These are phyloP conservation scores for Fraxinus sp. DNA, from an alignment of 305 asterid genomes.

Conservation along the genomic window DNA sequence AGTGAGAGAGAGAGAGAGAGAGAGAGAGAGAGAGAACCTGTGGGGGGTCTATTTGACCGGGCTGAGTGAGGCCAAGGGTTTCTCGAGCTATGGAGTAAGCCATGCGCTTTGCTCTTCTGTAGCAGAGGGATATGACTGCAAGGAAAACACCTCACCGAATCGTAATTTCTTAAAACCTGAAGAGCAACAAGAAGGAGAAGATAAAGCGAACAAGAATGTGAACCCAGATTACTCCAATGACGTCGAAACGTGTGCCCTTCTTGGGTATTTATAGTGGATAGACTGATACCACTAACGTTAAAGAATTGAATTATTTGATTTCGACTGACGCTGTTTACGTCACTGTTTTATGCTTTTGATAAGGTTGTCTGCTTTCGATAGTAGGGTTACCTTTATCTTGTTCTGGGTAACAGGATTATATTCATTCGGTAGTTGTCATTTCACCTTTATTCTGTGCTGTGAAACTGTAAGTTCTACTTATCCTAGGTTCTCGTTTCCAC, in stretches of 20 bases:
- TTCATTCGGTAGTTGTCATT: no score
- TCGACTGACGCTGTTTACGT: neutral
- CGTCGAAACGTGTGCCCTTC: neutral
- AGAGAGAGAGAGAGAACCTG: conserved; percentile 42
- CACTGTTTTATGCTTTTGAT: neutral
- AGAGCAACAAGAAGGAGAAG: neutral
- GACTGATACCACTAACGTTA: neutral
- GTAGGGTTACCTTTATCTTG: no score
- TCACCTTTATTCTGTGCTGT: neutral
- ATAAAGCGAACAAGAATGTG: neutral
- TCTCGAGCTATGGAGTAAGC: conserved; percentile 74
- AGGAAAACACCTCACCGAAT: conserved; percentile 23
- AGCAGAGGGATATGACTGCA: conserved; percentile 29
- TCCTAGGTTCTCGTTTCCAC: no score
- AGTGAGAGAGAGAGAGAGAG: no score
- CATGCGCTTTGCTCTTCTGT: conserved; percentile 43
- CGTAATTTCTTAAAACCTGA: neutral
- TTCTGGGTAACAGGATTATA: no score
- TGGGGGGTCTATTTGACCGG: conserved; percentile 53
- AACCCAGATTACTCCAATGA: neutral
- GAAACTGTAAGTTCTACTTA: neutral
- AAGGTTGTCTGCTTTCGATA: no score
- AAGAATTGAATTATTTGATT: neutral
- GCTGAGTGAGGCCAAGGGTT: conserved; percentile 84
- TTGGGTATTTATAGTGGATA: neutral